phyloP scores from a whole-genome alignment of 129 eudicot genomes.

The Helianthus annuus region DNA sequence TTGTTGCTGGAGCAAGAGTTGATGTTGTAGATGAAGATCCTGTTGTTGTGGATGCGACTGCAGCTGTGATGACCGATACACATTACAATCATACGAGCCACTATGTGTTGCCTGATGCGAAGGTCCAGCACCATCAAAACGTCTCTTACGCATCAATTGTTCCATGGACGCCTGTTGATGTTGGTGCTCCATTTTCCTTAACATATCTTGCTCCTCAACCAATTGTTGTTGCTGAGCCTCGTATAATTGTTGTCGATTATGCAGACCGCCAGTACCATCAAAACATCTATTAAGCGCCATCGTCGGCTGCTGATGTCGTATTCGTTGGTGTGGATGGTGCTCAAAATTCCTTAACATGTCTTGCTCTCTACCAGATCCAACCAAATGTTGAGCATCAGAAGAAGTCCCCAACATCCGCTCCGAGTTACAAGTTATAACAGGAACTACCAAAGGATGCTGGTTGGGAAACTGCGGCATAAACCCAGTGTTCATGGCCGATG shows the following conservation, averaged over 20 bases:
- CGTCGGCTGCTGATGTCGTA: not conserved
- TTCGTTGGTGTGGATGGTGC: not conserved
- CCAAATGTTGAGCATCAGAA: not conserved
- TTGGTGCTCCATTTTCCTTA: not conserved
- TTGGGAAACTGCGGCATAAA: conserved; percentile 20
- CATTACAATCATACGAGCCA: conserved; percentile 16
- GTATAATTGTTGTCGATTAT: too few relatives aligned
- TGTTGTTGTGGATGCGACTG: conserved; percentile 1
- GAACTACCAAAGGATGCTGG: conserved; percentile 8
- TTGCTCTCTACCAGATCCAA: conserved; percentile 38
- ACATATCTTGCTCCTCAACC: not conserved
- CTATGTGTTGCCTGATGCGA: conserved; percentile 27
- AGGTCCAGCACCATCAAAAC: conserved; percentile 37
- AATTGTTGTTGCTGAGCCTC: too few relatives aligned
- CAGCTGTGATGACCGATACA: not conserved
- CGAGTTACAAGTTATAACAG: too few relatives aligned
- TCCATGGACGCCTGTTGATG: conserved; percentile 21
- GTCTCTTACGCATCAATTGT: conserved; percentile 40
- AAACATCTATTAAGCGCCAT: not conserved
- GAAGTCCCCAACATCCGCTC: too few relatives aligned
- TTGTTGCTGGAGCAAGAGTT: conserved; percentile 7
- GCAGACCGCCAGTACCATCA: not conserved
- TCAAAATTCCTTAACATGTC: conserved; percentile 31
- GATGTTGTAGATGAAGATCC: conserved; percentile 7
- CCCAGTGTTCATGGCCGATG: conserved; percentile 41